These are phyloP conservation scores for Thuidium tamariscinum DNA, from an alignment of 225 moss, liverwort and hornwort species.

Conservation along the genomic window DNA sequence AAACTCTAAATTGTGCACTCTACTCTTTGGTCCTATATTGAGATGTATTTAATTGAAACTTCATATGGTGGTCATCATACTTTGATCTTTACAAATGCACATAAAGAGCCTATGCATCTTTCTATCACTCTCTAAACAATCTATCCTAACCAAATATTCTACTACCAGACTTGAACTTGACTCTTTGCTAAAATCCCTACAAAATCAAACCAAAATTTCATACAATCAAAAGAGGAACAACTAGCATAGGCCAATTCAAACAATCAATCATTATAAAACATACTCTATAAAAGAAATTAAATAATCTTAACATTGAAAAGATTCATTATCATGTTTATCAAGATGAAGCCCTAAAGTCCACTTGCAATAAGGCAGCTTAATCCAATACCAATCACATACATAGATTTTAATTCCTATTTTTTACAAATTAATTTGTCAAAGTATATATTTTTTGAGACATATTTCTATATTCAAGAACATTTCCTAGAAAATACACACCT, in stretches of 20 bases:
- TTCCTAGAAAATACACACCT: too few species aligned
- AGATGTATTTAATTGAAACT: accelerated
- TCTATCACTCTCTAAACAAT: neutral
- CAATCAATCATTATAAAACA: neutral
- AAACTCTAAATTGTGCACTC: neutral
- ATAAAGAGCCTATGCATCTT: neutral
- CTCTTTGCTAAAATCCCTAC: neutral
- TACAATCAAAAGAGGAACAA: neutral
- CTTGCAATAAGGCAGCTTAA: too few species aligned
- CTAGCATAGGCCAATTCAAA: neutral
- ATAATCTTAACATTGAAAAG: neutral
- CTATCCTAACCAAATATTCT: neutral
- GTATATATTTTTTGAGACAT: too few species aligned
- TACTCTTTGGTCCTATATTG: accelerated
- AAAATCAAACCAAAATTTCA: neutral
- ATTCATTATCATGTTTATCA: neutral
- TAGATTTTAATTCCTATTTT: too few species aligned
- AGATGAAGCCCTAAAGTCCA: neutral
- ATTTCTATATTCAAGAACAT: too few species aligned
- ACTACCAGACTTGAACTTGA: neutral
- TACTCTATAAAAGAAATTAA: neutral
- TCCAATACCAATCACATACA: too few species aligned
- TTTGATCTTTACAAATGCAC: neutral
- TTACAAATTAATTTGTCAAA: too few species aligned
- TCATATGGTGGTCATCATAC: neutral